Evolutionary conservation across 1,139 yeast species (phyloP), one percentile per base, ranked within the genome.

Genomic region (Protomyces inouyei): DNA sequence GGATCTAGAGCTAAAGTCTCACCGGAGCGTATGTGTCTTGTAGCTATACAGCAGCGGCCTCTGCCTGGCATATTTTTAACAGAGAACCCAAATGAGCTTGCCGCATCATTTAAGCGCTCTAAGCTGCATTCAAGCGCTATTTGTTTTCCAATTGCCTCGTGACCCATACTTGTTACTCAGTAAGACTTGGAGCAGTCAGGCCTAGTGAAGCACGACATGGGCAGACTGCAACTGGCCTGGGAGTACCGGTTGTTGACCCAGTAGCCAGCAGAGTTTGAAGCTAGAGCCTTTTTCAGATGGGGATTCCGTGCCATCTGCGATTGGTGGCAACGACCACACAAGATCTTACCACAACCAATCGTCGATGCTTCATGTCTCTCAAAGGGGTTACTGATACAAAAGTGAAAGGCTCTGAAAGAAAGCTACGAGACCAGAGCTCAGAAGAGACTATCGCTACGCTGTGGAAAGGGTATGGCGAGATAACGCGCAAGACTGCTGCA

Each of bases 381-480:
- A 51, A 28, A 28, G 2, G 32, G 32, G 5, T 10, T 32, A 40
- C 40, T 4, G 57, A 48, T 38, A 16, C 14, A 8, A 25, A 23
- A 16, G 23, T 48, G 57, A n/a, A 14, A 14, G 57, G 51, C 18
- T 38, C 21, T 32, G 57, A 28, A 28, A 28, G 32, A 6, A 28
- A 28, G 32, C 32, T 28, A 28, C 8, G 8, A 5, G 32, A 28
- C 8, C 43, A 37, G 9, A 37, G 4, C 16, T 14, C 43, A 6
- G 48, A 43, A 43, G 48, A 43, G 25, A 21, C 21, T 32, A 40
- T 55, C 3, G 57, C 57, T 38, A 16, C 14, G n/a, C 43, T 55
- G 14, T 55, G 57, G 57, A 28, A 43, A 14, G 57, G 57, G 9
- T 55, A 55, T 32, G 57, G 57, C n/a, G 14, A 14, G 23, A 55